Conservation (phyloP, 2,329 filamentous ascomycete species). For the Penicillium sp. region DNA sequence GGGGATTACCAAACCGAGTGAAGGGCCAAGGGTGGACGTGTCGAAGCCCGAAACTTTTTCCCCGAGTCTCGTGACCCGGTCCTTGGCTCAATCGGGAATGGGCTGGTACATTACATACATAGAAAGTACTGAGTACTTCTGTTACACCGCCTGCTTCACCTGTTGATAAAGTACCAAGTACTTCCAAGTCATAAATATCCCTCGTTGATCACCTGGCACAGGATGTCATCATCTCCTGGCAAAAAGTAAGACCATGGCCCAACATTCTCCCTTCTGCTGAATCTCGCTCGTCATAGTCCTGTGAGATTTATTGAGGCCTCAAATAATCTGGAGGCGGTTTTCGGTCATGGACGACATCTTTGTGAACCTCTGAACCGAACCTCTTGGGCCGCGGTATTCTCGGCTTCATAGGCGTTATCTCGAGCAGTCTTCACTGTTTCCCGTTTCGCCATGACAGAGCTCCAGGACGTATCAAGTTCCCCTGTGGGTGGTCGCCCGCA, state of each 20-base stretch:
- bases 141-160: no score
- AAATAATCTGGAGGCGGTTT: background rate
- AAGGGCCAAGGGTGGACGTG: conserved; percentile 5
- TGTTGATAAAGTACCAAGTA: conserved; percentile 6
- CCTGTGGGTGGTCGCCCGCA: conserved; percentile 1
- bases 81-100: conserved; percentile 5
- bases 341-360: conserved; percentile 16
- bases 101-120: background rate
- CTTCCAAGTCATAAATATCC: conserved; percentile 5
- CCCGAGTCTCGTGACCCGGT: conserved; percentile 20
- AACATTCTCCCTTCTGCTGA: conserved; percentile 3
- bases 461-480: background rate
- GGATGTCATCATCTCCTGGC: conserved; percentile 19
- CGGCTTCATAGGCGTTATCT: conserved; percentile 5
- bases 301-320: background rate
- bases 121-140: conserved; percentile 5
- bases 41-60: conserved; percentile 22
- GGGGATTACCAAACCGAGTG: background rate
- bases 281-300: background rate
- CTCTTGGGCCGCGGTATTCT: conserved; percentile 6
- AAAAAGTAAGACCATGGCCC: conserved; percentile 8
- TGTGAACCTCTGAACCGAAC: conserved; percentile 7
- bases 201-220: conserved; percentile 19
- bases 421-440: background rate
- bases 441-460: conserved; percentile 9